Conservation (phyloP, 352 stramenopile species). For the Pythium monospermum region DNA sequence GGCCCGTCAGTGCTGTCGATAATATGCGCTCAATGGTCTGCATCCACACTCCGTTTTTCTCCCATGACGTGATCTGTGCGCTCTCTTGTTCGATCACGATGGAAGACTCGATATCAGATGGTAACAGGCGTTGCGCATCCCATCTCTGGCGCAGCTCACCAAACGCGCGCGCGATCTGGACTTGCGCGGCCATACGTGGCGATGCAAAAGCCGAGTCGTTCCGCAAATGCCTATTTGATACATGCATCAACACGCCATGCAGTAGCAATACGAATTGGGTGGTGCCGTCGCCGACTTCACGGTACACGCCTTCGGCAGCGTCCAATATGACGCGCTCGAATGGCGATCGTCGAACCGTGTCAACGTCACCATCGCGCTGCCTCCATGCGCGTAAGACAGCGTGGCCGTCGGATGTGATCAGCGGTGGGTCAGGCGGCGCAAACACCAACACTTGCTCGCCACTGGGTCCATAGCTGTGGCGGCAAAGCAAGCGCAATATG, state of each 20-base stretch:
- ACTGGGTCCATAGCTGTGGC: slow-evolving; percentile 39
- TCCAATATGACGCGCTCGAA: slow-evolving; percentile 45
- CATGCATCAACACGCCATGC: slow-evolving; percentile 16
- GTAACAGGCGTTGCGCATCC: background rate
- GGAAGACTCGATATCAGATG: background rate
- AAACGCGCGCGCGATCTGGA: slow-evolving; percentile 33
- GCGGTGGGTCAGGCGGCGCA: slow-evolving; percentile 41
- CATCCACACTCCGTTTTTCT: too few species aligned
- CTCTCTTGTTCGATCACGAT: too few species aligned
- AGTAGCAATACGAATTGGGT: slow-evolving; percentile 61
- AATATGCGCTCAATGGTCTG: too few species aligned
- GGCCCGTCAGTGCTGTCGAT: too few species aligned
- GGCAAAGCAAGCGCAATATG: slow-evolving; percentile 32
- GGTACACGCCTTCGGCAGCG: slow-evolving; percentile 42
- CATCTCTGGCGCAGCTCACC: slow-evolving; percentile 23
- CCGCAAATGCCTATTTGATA: background rate
- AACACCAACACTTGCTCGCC: slow-evolving; percentile 56
- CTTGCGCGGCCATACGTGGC: background rate
- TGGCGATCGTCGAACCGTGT: background rate
- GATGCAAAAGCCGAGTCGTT: too few species aligned
- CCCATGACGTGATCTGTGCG: too few species aligned
- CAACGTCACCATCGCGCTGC: slow-evolving; percentile 5
- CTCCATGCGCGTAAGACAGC: slow-evolving; percentile 41
- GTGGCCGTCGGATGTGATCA: slow-evolving; percentile 53
- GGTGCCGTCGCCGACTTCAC: slow-evolving; percentile 44